phyloP scores from a whole-genome alignment of 1,284 basidiomycete species.

The Ceratorhiza oryzae-sativae region DNA sequence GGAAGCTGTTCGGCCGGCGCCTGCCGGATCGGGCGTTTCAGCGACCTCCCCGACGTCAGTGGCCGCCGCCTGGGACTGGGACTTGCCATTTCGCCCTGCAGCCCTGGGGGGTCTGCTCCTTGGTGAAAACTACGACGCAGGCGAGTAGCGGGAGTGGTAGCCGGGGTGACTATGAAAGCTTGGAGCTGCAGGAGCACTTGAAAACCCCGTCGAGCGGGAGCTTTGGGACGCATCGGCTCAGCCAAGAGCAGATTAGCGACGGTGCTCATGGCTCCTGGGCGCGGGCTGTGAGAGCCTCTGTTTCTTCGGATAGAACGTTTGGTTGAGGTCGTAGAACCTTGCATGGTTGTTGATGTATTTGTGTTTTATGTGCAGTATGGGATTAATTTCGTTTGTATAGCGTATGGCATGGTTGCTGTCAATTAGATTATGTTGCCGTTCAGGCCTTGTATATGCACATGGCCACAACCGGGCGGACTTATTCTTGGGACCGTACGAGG shows the following conservation, averaged over 20 bases:
- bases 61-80: constrained; percentile 15
- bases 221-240: not conserved
- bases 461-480: no score
- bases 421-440: no score
- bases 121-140: not conserved
- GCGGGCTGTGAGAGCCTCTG: not conserved
- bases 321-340: constrained; percentile 17
- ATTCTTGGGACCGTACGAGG: not conserved
- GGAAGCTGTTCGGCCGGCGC: not conserved
- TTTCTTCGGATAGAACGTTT: constrained; percentile 30
- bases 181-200: constrained; percentile 28
- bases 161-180: not conserved
- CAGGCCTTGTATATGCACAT: no score
- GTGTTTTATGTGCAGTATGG: no score
- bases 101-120: not conserved
- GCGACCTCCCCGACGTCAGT: not conserved
- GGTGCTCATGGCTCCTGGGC: constrained; percentile 21
- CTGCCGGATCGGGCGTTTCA: not conserved
- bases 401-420: no score
- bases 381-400: no score
- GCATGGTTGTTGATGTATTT: not conserved
- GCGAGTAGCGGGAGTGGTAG: not conserved
- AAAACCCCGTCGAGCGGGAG: constrained; percentile 18
- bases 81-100: constrained; percentile 9
- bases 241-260: constrained; percentile 1